Evolutionary conservation across 768 basidiomycete genomes (phyloP), one percentile per base, ranked within the genome.

Genomic region (Suillus bovinus): DNA sequence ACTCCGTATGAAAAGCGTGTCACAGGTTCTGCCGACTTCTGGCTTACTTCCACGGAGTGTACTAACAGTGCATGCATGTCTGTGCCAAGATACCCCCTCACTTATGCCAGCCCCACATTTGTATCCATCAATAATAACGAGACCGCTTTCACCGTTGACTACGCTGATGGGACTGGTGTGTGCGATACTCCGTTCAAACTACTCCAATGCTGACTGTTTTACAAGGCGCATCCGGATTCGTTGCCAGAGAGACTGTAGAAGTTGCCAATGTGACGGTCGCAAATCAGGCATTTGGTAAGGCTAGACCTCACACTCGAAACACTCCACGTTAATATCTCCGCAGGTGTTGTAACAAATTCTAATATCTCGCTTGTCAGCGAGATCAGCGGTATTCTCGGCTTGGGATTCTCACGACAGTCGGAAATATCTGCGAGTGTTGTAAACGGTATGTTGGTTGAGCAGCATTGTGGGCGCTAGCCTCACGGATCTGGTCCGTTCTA

Each of bases 391-490:
- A 74, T 93, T 41, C 69, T 93, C 24, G 91, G 91, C 24, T 76
- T 93, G 33, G 90, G 91, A 1, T 93, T 93, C 72, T 80, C 89
- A 31, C 82, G 90, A 24, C 77, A 92, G 39, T 92, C 91, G 2
- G 78, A 80, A 14, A 86, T 93, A 31, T 74, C 81, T 7, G 69
- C 66, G 27, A 67, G 73, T 4, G 73, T 78, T 10, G 71, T 77
- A 13, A 83, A 86, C 64, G 84, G 89, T 88, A 66, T 57, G 72
- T 67, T 81, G 65, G 24, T 55, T 49, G 50, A 6, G 44, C 22
- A 31, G 31, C n/a, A 49, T 50, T 24, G 34, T 41, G 1, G 33
- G n/a, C 17, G 52, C 10, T 14, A 46, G 31, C 20, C 20, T 33
- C 49, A 27, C 63, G 5, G 33, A 49, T 58, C 20, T 9, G 16